Evolutionary conservation across 129 eudicot species (phyloP), one percentile per base, ranked within the genome.

Genomic region (Centella asiatica): DNA sequence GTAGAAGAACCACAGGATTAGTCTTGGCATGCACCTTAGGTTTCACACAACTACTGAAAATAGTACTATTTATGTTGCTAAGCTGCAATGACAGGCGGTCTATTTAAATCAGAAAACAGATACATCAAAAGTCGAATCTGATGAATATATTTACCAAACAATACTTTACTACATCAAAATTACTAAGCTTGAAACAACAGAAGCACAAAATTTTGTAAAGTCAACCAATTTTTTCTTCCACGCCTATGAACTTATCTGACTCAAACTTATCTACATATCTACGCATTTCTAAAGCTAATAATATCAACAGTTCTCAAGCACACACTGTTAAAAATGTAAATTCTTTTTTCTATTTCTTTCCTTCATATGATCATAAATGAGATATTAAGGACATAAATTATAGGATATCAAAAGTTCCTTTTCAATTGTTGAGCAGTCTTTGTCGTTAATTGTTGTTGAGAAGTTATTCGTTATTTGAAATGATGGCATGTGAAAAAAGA

Each of bases 21-120:
- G 76, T 65, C 23, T 74, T 44, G 6, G 61, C 71, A 42, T 66
- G 74, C 34, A 49, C 56, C 17, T 18, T 71, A 64, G 96, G 98
- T 69, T 72, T 87, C 61, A 92, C 83, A 70, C 98, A 92, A 76
- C 95, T 92, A 64, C 95, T 92, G 94, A 87, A 73, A 29, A 92
- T 74, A 52, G 75, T 65, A 68, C 64, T 49, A 33, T 79, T 70
- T 23, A 84, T 83, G 70, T 69, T 46, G 44, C 69, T 68, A 44
- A 80, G 83, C 97, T 85, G 83, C 63, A 68, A 24, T 17, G 15
- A 34, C 58, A 59, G 36, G 32, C 6, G 5, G n/a, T n/a, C 3
- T 31, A 17, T 18, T 31, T 13, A 25, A 56, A 47, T 19, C 24
- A 3, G 6, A 31, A 15, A 56, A 12, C 20, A 10, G 17, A 32